Evolutionary conservation across 306 rosid species (phyloP), one percentile per base, ranked within the genome.

Genomic region (Dalbergia cochinchinensis): DNA sequence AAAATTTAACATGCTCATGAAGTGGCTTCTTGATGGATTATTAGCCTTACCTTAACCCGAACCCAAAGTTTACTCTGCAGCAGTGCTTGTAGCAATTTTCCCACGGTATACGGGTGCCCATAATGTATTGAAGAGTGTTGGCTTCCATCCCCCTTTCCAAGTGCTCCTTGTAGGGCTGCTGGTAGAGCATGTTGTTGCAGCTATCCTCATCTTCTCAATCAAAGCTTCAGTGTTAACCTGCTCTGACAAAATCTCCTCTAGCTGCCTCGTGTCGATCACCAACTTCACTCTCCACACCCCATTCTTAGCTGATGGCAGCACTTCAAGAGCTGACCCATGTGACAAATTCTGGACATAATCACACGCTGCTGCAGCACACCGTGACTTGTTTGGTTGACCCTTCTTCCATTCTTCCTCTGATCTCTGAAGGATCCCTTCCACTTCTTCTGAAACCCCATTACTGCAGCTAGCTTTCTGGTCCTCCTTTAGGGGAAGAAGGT

Each of bases 141-240:
- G 87, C 82, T 83, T 88, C 88, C 91, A 77, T 20, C 87, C 82
- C 8, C 51, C 11, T 83, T 82, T 83, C 86, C 91, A 69, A 77
- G 80, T 18, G 33, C 70, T 85, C 81, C 90, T 87, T 41, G 83
- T 55, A 22, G 85, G 80, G 53, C 86, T 86, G 11, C 68, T 45
- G n/a, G 84, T 45, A 14, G 91, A 62, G 19, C 82, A 79, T 60
- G 87, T 47, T 41, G 83, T 82, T 20, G 92, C 92, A 71, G 87
- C 91, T 80, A 87, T 89, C 60, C 94, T 88, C 88, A 90, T 90
- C 84, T 84, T 85, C 89, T 90, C 91, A 51, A 90, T 90, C 71
- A 90, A 33, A 0, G 94, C 94, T 71, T 85, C 94, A 2, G 86
- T 88, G 37, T 88, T 88, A 37, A 78, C 94, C 74, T 90, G 89